phyloP scores from a whole-genome alignment of 768 basidiomycete genomes.

The Lyophyllum semitale region DNA sequence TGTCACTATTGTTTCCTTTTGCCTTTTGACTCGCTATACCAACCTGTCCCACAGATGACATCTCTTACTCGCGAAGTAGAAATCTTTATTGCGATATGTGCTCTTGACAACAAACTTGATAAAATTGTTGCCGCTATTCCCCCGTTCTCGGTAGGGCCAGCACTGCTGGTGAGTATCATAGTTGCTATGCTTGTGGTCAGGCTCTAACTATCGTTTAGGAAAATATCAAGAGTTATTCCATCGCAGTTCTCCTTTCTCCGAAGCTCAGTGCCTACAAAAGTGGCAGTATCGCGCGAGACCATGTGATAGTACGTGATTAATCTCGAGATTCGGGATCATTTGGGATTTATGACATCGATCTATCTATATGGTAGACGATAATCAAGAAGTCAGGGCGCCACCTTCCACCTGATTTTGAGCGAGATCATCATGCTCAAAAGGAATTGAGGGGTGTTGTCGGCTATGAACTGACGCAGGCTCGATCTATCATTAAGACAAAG shows the following conservation, averaged over 20 bases:
- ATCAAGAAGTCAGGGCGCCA: conserved; percentile 15
- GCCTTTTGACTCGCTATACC: neutral
- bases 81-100: neutral
- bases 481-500: conserved; percentile 22
- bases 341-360: neutral
- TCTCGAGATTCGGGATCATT: neutral
- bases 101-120: conserved; percentile 11
- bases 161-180: conserved; percentile 5
- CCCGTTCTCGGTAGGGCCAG: neutral
- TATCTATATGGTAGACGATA: conserved; percentile 11
- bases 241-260: conserved; percentile 21
- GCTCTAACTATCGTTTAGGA: conserved; percentile 6
- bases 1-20: neutral
- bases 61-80: neutral
- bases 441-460: conserved; percentile 14
- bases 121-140: conserved; percentile 6
- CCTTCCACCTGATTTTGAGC: conserved; percentile 21
- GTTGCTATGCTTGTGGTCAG: neutral
- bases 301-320: conserved; percentile 20
- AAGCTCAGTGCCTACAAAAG: conserved; percentile 23
- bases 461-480: conserved; percentile 21
- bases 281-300: conserved; percentile 15
- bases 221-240: conserved; percentile 20
- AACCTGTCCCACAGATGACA: neutral
- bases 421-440: conserved; percentile 17